Conservation (phyloP, 129 eudicot genomes). For the Helichrysum umbraculigerum region DNA sequence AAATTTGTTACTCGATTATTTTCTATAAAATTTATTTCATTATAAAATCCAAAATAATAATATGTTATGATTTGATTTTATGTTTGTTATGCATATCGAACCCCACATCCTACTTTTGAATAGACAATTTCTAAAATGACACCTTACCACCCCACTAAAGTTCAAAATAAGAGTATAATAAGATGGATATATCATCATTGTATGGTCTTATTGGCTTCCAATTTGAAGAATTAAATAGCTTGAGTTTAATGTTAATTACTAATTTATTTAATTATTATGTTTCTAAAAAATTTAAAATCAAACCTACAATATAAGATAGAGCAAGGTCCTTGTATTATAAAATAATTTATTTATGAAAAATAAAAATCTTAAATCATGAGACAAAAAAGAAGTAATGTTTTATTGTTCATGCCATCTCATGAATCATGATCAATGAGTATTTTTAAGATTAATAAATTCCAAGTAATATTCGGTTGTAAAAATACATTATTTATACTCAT, state of each 20-base stretch:
- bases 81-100: slow-evolving; percentile 4
- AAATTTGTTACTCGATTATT: background rate
- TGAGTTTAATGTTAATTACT: too few relatives aligned
- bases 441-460: slow-evolving; percentile 1
- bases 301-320: background rate
- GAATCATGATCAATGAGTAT: background rate
- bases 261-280: too few relatives aligned
- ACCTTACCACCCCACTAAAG: slow-evolving; percentile 41
- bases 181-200: slow-evolving; percentile 14
- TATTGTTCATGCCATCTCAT: background rate
- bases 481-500: slow-evolving; percentile 45
- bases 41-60: background rate
- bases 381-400: background rate
- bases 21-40: background rate
- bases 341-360: background rate
- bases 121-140: slow-evolving; percentile 34
- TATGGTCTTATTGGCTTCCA: slow-evolving; percentile 21
- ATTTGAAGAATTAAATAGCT: background rate
- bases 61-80: slow-evolving; percentile 8
- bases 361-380: background rate
- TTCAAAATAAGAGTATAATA: slow-evolving; percentile 30
- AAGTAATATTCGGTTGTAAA: background rate
- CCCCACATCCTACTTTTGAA: slow-evolving; percentile 31
- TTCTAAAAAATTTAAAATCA: background rate
- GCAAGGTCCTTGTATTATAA: too few relatives aligned